Base-by-base conservation (phyloP, 495 filamentous ascomycete genomes). In the Annulohypoxylon bovei region DNA sequence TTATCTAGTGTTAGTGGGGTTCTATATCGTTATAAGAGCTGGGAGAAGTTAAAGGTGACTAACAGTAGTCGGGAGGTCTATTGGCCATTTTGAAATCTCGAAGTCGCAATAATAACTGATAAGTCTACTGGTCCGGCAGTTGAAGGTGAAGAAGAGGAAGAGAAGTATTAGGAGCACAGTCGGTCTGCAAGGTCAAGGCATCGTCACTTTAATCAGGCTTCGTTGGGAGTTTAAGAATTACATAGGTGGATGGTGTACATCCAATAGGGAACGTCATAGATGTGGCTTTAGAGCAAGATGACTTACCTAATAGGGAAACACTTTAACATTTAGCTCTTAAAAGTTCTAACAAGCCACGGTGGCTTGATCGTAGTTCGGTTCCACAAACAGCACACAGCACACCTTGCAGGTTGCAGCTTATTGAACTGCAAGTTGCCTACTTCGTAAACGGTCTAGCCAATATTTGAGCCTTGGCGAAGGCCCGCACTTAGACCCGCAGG, bases 51-150 rank as follows among this genome's bases (percentile, higher is more conserved):
- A 9, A 37, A 9, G 57, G 25, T 25, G 27, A 77, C 83, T 68
- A 74, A 88, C 86, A 88, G 68, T 87, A 86, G 65, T 88, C 83
- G 28, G 84, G 84, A 22, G 78, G 68, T 62, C 70, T 47, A 32
- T 72, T 78, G 32, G 75, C 65, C 82, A 85, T 85, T 16, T 59
- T 81, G 66, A 16, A 42, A 39, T 25, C 8, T 22, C 22, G 40
- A 27, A 18, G 28, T 25, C n/a, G 32, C 47, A 7, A 25, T 42
- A 12, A 32, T 57, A 52, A 32, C 28, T 8, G 53, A 22, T 37
- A 55, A 16, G 11, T 30, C n/a, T 59, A 20, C 28, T 6, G 33
- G 54, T 28, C 5, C 3, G 62, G 23, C 2, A 57, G 3, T 16
- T 46, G 6, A 42, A 62, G n/a, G 14, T 20, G 11, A 47, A 53